These are phyloP conservation scores for Thelonectria blattea DNA, from an alignment of 2,329 filamentous ascomycete genomes.

Conservation along the genomic window DNA sequence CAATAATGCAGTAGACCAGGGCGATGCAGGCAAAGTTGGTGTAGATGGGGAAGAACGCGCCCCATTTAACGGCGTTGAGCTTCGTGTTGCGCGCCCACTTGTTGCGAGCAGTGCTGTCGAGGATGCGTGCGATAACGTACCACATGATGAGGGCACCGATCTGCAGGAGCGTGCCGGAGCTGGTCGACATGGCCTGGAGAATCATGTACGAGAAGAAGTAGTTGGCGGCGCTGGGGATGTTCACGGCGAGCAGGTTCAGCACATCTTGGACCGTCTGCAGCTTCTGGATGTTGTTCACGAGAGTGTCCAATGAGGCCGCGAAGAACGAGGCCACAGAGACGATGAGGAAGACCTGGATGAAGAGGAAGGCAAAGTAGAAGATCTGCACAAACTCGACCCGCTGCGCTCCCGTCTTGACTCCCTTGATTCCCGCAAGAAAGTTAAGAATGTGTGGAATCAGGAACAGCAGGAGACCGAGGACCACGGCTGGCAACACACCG, in stretches of 20 bases:
- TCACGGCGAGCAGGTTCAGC: constrained; percentile 74
- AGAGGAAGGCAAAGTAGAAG: constrained; percentile 93
- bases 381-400: constrained; percentile 84
- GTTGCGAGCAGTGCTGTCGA: constrained; percentile 80
- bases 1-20: constrained; percentile 85
- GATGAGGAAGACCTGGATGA: constrained; percentile 92
- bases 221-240: constrained; percentile 85
- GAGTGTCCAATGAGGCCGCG: constrained; percentile 64
- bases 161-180: constrained; percentile 86
- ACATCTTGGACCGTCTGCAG: constrained; percentile 67
- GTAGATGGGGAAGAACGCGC: constrained; percentile 92
- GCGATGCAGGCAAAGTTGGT: constrained; percentile 96
- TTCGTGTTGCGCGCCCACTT: constrained; percentile 88
- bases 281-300: constrained; percentile 59
- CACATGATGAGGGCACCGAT: constrained; percentile 79
- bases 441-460: constrained; percentile 81
- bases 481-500: constrained; percentile 82
- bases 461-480: constrained; percentile 79
- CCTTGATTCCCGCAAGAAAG: constrained; percentile 74
- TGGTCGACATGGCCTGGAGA: constrained; percentile 88
- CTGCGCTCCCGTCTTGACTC: constrained; percentile 81
- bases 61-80: constrained; percentile 83
- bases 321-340: constrained; percentile 85
- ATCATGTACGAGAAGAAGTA: constrained; percentile 99
- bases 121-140: constrained; percentile 79